Base-by-base conservation (phyloP, 2,329 filamentous ascomycete species). In the Malbranchea zuffiana region DNA sequence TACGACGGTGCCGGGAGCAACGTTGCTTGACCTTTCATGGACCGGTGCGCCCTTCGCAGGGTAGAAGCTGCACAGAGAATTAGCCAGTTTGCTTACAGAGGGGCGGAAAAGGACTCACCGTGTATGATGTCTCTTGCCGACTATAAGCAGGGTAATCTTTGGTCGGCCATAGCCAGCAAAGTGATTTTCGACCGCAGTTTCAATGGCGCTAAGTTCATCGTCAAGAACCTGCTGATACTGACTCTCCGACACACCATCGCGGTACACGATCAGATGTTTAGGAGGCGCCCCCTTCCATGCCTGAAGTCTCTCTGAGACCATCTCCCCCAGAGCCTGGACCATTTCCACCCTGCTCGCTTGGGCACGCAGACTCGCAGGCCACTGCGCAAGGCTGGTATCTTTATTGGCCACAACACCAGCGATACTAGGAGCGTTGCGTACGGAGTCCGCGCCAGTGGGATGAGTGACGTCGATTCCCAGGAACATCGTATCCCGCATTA, bases 381-480 rank as follows among this genome's bases (percentile, higher is more conserved):
- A 95, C 51, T 93, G 84, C 0, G 69, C 77, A 17, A 93, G 70
- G 1, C 72, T 55, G 1, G 60, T 56, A 52, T 92, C 82, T 3
- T 80, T 57, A 26, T 79, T 90, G 1, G 83, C 76, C 3, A 94
- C 86, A 35, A 95, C 73, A 1, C 77, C 82, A 3, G 84, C 83
- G 34, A 92, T 70, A 54, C 82, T 88, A 1, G 83, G 84, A 0
- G 81, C 74, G 0, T 56, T 56, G 1, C 65, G 57, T 0, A 65
- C 55, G 3, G 71, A 77, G 0, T 72, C 74, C 0, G 76, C 73
- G 8, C 39, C 36, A 11, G 85, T 88, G 0, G 87, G 86, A 50
- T 94, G 87, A 0, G 85, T 92, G 1, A 94, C 85, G 51, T 94
- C 87, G 46, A 90, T 79, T 0, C 87, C 86, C 5, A 90, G 74